Evolutionary conservation across 225 moss, liverwort and hornwort species (phyloP), one percentile per base, ranked within the genome.

Genomic region (Takakia lepidozioides): DNA sequence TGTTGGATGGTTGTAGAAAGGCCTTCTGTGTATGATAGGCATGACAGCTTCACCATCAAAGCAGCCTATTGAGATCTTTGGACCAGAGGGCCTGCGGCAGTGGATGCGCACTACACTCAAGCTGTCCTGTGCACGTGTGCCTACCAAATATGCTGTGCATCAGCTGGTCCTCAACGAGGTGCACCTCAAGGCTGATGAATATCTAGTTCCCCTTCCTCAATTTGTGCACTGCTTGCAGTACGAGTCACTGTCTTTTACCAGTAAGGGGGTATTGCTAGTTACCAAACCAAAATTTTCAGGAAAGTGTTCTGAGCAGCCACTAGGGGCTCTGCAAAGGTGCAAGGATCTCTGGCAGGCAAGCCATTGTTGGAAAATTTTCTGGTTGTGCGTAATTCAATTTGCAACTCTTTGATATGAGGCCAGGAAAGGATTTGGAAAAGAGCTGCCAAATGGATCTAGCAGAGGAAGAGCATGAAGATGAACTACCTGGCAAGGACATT

Each of bases 21-120:
- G 93, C 83, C 88, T 95, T 62, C 48, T 95, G 55, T 95, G 93
- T 75, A 81, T 86, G 74, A 73, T 95, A 72, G 93, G 93, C 64
- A 81, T 95, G 68, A 89, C 76, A 46, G 76, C 82, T 25, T 68
- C 77, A 38, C 46, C 67, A 37, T 63, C 77, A 23, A 86, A 86
- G 69, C 49, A 68, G 35, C 86, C 93, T 35, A 69, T 86, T 61
- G 68, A 95, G 49, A 64, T 95, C 7, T 95, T 79, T 69, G 89
- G 93, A 46, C 93, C 93, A 27, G 70, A 70, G 60, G 93, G 93
- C 36, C 59, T 95, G 49, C 74, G 93, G 45, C 57, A 82, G 34
- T 95, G 93, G 93, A 77, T 95, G 48, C 86, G 93, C 49, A 76
- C 79, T 23, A 95, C 86, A 54, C 59, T 95, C 45, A 86, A 95